Base-by-base conservation (phyloP, 257 asterid genomes). In the Nicotiana otophora region DNA sequence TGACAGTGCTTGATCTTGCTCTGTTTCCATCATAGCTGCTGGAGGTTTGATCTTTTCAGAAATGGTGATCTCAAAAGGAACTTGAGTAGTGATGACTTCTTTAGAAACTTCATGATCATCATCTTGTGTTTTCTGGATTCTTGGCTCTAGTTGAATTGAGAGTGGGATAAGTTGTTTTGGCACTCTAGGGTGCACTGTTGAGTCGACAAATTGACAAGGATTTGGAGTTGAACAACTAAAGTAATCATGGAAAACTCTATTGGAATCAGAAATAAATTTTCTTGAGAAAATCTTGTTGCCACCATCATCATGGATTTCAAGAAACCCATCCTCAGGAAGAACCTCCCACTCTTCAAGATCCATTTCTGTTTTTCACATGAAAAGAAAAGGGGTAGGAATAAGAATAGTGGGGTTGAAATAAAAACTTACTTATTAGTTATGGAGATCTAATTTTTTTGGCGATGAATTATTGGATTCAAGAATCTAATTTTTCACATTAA, bases 331-430 rank as follows among this genome's bases (percentile, higher is more conserved):
- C 7, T 91, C 95, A 33, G 97, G 87, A 77, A 95, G 89, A 17
- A 95, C 82, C 83, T 93, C 98, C 99, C 99, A 95, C 75, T 91
- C 97, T 48, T 95, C 90, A 34, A 92, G 87, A 84, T 91, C 97
- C 92, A 80, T 80, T 8, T 42, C 11, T 42, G 11, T 46, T 54
- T 7, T 42, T 8, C 48, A 42, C 48, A 11, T 42, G 48, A 39
- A 39, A 39, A 39, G 23, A 57, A 60, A 33, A 19, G 28, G 7
- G 42, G 42, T 34, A 34, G 46, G 34, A 31, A 30, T 30, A 31
- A 46, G 81, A 60, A 16, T 42, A 31, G 34, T 31, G 34, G 57
- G 48, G 36, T 19, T 68, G 82, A 31, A 63, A 79, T 48, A 80
- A 39, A 39, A 39, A 39, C 10, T 39, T 36, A 10, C 7, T 6